Evolutionary conservation across 257 asterid species (phyloP).

Genomic region (Ophiorrhiza pumila): DNA sequence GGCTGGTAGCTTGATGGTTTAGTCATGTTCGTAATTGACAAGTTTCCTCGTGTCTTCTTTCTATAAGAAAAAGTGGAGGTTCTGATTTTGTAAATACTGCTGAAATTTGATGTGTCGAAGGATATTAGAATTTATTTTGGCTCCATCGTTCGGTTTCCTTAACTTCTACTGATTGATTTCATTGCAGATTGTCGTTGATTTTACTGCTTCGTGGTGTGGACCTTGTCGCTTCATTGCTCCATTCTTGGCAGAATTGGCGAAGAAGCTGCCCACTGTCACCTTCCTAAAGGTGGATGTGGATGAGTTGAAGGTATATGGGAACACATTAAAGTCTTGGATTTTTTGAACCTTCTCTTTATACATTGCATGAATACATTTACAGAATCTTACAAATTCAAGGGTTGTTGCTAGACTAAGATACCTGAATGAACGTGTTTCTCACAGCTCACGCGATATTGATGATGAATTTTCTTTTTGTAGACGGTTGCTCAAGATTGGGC

Average conservation of each 20-base stretch:
- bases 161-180: neutral
- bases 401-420: neutral
- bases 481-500: conserved; percentile 76
- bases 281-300: conserved; percentile 91
- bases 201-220: conserved; percentile 98
- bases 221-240: conserved; percentile 90
- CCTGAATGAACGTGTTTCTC: neutral
- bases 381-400: neutral
- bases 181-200: conserved; percentile 77
- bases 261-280: conserved; percentile 63
- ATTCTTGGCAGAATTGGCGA: conserved; percentile 76
- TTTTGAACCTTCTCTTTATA: neutral
- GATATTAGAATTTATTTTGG: neutral
- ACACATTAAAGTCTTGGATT: neutral
- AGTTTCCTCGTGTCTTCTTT: neutral
- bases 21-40: neutral
- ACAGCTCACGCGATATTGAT: neutral
- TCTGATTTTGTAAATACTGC: no score
- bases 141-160: neutral
- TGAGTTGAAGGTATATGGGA: conserved; percentile 66
- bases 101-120: no score
- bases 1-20: neutral
- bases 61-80: neutral
- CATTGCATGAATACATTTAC: neutral
- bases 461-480: conserved; percentile 36